These are phyloP conservation scores for Trichoderma sp. DNA, from an alignment of 2,329 filamentous ascomycete species.

Conservation along the genomic window DNA sequence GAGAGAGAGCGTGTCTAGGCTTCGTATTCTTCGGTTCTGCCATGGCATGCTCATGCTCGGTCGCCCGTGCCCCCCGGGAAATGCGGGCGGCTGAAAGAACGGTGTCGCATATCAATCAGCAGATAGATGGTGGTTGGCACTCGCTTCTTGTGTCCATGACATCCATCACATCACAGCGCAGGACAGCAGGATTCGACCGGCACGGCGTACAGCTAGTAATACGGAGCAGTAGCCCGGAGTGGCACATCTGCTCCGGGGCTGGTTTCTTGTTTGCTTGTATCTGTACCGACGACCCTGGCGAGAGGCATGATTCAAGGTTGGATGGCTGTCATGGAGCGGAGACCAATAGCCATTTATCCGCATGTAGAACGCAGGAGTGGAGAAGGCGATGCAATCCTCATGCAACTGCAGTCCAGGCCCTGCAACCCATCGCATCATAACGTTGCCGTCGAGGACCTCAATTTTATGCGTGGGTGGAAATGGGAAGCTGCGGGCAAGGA, in stretches of 20 bases:
- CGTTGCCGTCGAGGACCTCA: background rate
- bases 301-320: slow-evolving; percentile 12
- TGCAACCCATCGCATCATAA: background rate
- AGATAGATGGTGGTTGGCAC: background rate
- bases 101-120: background rate
- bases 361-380: background rate
- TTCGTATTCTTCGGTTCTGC: background rate
- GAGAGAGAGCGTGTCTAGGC: background rate
- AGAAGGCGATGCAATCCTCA: background rate
- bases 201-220: background rate
- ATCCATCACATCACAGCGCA: background rate
- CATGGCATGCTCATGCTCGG: background rate
- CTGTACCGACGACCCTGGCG: background rate
- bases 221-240: slow-evolving; percentile 3
- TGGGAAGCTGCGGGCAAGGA: background rate
- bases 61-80: background rate
- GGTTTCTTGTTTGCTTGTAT: background rate
- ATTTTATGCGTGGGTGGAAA: background rate
- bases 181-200: background rate
- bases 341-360: slow-evolving; percentile 12
- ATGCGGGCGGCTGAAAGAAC: background rate
- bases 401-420: background rate
- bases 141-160: background rate
- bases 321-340: background rate
- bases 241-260: background rate